A percentile compares a stretch with the other conserved stretches of the same genome.
Conservation (phyloP, 2,329 filamentous ascomycete species). For the Penicillium sp. region DNA sequence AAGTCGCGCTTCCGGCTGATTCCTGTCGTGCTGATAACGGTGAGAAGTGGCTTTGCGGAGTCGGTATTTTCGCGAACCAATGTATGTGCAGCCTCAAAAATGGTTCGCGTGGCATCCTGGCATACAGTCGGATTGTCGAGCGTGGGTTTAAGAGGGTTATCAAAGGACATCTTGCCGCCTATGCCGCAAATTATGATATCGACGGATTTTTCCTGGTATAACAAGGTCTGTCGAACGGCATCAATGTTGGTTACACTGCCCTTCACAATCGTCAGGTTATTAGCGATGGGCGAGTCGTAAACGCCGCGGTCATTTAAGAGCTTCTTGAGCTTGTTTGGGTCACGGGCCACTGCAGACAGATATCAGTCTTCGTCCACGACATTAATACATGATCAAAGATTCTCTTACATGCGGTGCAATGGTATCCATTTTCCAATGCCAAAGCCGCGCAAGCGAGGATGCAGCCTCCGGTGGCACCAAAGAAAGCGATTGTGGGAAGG, state of each 20-base stretch:
- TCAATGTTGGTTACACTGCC: slow-evolving; percentile 44
- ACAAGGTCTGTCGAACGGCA: slow-evolving; percentile 37
- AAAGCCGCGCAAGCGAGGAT: slow-evolving; percentile 38
- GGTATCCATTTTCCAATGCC: slow-evolving; percentile 43
- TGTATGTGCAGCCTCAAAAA: slow-evolving; percentile 20
- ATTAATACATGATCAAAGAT: neutral
- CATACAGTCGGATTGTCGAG: slow-evolving; percentile 35
- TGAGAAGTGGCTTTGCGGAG: slow-evolving; percentile 21
- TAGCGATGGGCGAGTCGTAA: slow-evolving; percentile 27
- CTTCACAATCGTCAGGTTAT: slow-evolving; percentile 44
- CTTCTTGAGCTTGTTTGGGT: slow-evolving; percentile 45
- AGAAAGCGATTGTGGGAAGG: slow-evolving; percentile 40
- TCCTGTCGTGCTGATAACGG: slow-evolving; percentile 32
- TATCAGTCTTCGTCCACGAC: neutral
- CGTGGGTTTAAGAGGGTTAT: slow-evolving; percentile 15
- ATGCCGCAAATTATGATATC: slow-evolving; percentile 48
- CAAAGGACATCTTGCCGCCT: slow-evolving; percentile 32
- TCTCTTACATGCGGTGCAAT: slow-evolving; percentile 33
- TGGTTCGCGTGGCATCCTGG: slow-evolving; percentile 25
- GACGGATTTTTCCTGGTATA: slow-evolving; percentile 24
- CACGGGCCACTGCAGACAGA: slow-evolving; percentile 39
- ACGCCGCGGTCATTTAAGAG: slow-evolving; percentile 41
- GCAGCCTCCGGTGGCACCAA: slow-evolving; percentile 51
- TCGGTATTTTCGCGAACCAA: neutral
- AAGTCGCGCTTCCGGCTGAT: slow-evolving; percentile 28